Base-by-base conservation (phyloP, 805 yeast species). In the Starmerella floricola region DNA sequence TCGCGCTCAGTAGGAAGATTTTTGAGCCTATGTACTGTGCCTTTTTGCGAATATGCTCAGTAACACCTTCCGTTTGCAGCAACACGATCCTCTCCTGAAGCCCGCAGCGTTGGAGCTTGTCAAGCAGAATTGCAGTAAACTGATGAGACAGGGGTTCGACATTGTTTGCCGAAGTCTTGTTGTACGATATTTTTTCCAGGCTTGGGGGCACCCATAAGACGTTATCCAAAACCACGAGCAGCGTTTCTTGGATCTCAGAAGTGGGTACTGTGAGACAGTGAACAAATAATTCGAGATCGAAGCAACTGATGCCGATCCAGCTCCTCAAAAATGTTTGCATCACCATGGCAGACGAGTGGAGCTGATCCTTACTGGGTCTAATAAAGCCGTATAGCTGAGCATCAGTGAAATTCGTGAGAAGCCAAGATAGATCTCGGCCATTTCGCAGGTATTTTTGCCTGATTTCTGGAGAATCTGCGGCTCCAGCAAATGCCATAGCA, bases 361-460 rank as follows among this genome's bases (percentile, higher is more conserved):
- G 62, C 49, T 69, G 73, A 30, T 74, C 78, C 23, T 66, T 60
- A 44, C 69, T 69, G 23, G 68, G 56, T 39, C 72, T 72, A 8
- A 68, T 65, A 16, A 63, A 39, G 4, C 41, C 35, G 19, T 49
- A 44, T 13, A 46, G 62, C 30, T 72, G 76, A 15, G 72, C 62
- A 32, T 78, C 86, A 13, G 91, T 76, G 52, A 82, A 80, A n/a
- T 80, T 71, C 0, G 87, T 71, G 1, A 83, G 62, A 8, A 88
- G 56, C 6, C 70, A 66, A 31, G 75, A 71, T 26, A 86, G 62
- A 52, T 83, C 83, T 18, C 68, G 66, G 10, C 81, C 82, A 28
- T 73, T 69, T 26, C 81, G 59, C 10, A 85, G 55, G 44, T 63
- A 70, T 13, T 62, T 58, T 6, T 6, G 13, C 29, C 88, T 59